Base-by-base conservation (phyloP, 345 rosid genomes). In the Eucalyptus marginata region DNA sequence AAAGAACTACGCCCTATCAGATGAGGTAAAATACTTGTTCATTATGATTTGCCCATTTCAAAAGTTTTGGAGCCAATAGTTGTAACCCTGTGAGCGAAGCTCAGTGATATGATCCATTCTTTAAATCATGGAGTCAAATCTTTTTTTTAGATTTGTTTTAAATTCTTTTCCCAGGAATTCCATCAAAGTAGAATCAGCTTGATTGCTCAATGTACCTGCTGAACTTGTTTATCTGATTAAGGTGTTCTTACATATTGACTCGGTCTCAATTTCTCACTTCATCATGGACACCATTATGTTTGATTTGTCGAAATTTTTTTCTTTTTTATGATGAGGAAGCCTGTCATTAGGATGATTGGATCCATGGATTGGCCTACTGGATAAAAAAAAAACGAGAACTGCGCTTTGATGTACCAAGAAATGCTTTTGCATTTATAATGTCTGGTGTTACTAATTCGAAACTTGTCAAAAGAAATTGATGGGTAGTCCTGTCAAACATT, bases 11-110 rank as follows among this genome's bases (percentile, higher is more conserved):
- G 18, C 68, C 87, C 90, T 89, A 87, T 87, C 86, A 56, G 52
- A 87, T 46, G 18, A 62, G 91, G 92, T 89, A 88, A 24, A 83
- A 88, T 86, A 84, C 90, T 92, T 92, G 90, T 92, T 89, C 87
- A 93, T 91, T 88, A 86, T 81, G 90, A n/a, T n/a, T 24, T 8
- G 88, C 68, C 90, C 89, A 56, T 88, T 50, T 76, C 83, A 36
- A 40, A 36, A 76, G 83, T 87, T 91, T 91, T 91, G 87, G 89
- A 56, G 87, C 87, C 85, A 79, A 91, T 90, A 56, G 84, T 86
- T 88, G 90, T 87, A 88, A 90, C 87, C 86, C 43, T 88, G 83
- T 87, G 89, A 88, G 86, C 88, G 11, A 90, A 89, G 90, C 90
- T 86, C 88, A n/a, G 88, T 62, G 43, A 22, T 56, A 49, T 58